phyloP scores from a whole-genome alignment of 2,329 filamentous ascomycete genomes.

The Bretziella fagacearum region DNA sequence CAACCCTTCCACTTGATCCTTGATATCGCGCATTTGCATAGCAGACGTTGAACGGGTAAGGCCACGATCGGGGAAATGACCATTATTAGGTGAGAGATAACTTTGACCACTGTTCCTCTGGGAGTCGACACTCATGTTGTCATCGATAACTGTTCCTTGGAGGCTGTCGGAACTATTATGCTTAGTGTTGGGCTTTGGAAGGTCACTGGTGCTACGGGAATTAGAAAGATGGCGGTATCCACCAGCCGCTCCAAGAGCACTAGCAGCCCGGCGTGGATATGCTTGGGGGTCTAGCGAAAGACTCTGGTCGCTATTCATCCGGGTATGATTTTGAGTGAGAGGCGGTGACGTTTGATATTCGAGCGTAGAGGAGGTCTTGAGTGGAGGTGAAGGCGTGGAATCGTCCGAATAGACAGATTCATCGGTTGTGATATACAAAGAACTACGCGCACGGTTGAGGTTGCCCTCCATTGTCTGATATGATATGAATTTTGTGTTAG shows the following conservation, averaged over 20 bases:
- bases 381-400: slow-evolving; percentile 36
- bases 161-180: slow-evolving; percentile 23
- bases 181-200: slow-evolving; percentile 11
- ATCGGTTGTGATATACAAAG: slow-evolving; percentile 34
- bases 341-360: slow-evolving; percentile 16
- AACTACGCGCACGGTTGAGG: slow-evolving; percentile 57
- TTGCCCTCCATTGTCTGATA: slow-evolving; percentile 83
- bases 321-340: slow-evolving; percentile 25
- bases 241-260: slow-evolving; percentile 42
- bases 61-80: slow-evolving; percentile 28
- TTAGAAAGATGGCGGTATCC: slow-evolving; percentile 33
- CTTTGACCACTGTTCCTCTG: slow-evolving; percentile 9
- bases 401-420: slow-evolving; percentile 25
- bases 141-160: slow-evolving; percentile 39
- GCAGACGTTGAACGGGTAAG: slow-evolving; percentile 52
- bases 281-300: slow-evolving; percentile 19
- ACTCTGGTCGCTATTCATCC: slow-evolving; percentile 42
- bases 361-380: slow-evolving; percentile 22
- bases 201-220: slow-evolving; percentile 12
- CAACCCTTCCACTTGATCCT: slow-evolving; percentile 70
- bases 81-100: slow-evolving; percentile 30
- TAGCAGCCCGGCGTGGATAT: slow-evolving; percentile 40
- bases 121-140: slow-evolving; percentile 19
- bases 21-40: slow-evolving; percentile 55
- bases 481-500: slow-evolving; percentile 22